Evolutionary conservation across 2,329 filamentous ascomycete species (phyloP).

Genomic region (Cladosporium sp.): DNA sequence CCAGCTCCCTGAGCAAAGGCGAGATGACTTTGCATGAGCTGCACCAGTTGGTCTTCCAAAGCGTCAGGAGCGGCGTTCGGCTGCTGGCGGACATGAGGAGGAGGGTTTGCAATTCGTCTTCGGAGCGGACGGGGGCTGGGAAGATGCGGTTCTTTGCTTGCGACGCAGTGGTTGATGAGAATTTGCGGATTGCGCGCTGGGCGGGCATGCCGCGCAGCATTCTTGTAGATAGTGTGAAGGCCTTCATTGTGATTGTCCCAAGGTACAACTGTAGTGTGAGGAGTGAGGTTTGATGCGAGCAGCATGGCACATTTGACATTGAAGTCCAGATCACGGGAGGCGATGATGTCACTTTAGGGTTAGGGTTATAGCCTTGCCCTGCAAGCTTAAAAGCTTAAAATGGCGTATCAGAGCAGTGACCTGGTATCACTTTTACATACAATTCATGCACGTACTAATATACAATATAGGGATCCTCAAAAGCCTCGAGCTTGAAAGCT

Average conservation of each 20-base stretch:
- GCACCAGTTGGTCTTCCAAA: conserved; percentile 50
- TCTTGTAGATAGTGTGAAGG: background rate
- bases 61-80: conserved; percentile 43
- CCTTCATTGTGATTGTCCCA: background rate
- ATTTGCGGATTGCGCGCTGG: conserved; percentile 12
- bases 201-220: background rate
- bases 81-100: conserved; percentile 44
- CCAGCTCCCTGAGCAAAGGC: conserved; percentile 39
- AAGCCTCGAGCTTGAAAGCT: too few species aligned
- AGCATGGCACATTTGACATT: too few species aligned
- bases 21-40: conserved; percentile 40
- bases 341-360: too few species aligned
- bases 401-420: too few species aligned
- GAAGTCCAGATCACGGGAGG: too few species aligned
- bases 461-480: too few species aligned
- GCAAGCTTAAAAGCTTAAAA: too few species aligned
- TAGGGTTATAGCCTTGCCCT: too few species aligned
- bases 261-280: too few species aligned
- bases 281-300: too few species aligned
- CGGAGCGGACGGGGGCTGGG: conserved; percentile 39
- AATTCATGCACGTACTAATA: too few species aligned
- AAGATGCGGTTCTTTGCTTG: conserved; percentile 33
- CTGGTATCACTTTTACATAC: too few species aligned
- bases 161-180: conserved; percentile 18
- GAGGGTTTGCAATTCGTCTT: conserved; percentile 45